These are phyloP conservation scores for Fusarium acutatum DNA, from an alignment of 2,329 filamentous ascomycete species.

Conservation along the genomic window DNA sequence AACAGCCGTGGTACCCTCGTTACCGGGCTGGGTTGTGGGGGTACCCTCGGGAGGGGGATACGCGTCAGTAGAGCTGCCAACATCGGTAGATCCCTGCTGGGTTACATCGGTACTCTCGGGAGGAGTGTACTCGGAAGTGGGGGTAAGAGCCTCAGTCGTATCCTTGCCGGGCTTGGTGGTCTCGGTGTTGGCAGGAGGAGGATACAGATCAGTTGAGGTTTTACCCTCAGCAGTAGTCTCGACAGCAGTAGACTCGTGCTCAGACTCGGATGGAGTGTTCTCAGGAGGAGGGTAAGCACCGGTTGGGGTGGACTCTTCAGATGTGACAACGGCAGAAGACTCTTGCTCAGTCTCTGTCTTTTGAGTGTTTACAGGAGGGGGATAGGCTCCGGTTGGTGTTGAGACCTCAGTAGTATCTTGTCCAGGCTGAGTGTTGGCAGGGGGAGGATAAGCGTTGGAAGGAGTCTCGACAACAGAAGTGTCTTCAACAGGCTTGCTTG, in stretches of 20 bases:
- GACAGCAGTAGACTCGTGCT: neutral
- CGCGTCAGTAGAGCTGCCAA: conserved; percentile 1
- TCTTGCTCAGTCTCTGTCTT: neutral
- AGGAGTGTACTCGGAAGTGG: conserved; percentile 9
- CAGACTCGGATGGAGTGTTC: neutral
- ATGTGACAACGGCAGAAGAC: neutral
- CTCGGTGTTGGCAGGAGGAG: conserved; percentile 12
- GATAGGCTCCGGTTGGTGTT: neutral
- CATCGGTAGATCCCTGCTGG: conserved; percentile 12
- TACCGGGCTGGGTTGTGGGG: neutral
- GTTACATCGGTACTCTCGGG: conserved; percentile 15
- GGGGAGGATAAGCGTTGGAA: neutral
- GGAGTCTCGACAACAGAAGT: neutral
- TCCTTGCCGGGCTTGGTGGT: conserved; percentile 6
- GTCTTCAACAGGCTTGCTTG: neutral
- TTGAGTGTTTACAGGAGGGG: neutral
- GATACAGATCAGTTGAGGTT: conserved; percentile 10
- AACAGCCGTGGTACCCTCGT: neutral
- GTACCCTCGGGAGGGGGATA: conserved; percentile 16
- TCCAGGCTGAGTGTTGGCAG: neutral
- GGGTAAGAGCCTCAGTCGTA: conserved; percentile 14
- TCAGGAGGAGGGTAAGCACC: neutral
- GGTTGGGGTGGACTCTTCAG: neutral
- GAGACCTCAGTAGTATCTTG: neutral
- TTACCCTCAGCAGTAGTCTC: neutral